Percentiles rank a stretch among this genome's conserved stretches.
Conservation (phyloP, 2,329 filamentous ascomycete species). For the Alternaria conjuncta region DNA sequence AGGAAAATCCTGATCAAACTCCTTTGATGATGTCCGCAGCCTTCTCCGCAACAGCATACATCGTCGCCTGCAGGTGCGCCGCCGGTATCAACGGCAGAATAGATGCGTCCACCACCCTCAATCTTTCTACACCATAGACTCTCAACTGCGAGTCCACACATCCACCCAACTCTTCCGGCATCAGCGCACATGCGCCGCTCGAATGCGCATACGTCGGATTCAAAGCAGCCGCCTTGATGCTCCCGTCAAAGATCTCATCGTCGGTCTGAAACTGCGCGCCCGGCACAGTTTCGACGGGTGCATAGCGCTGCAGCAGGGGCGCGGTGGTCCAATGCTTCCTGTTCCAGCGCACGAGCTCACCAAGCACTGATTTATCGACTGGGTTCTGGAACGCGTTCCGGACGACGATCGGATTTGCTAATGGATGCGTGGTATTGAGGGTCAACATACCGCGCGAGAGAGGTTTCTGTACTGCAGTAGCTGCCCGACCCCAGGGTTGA, state of each 20-base stretch:
- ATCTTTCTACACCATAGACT: conserved; percentile 23
- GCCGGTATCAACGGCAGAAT: conserved; percentile 26
- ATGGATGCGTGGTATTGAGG: conserved; percentile 42
- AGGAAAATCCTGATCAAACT: neutral
- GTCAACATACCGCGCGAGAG: conserved; percentile 43
- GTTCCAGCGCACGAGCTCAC: conserved; percentile 41
- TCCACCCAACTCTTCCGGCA: conserved; percentile 28
- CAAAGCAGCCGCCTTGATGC: conserved; percentile 5
- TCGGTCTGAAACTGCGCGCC: conserved; percentile 25
- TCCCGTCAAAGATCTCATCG: conserved; percentile 18
- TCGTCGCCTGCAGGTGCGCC: conserved; percentile 28
- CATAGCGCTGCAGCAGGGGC: conserved; percentile 37
- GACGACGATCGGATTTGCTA: conserved; percentile 32
- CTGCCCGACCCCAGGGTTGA: conserved; percentile 13
- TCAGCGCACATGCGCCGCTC: conserved; percentile 25
- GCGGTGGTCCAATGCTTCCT: conserved; percentile 36
- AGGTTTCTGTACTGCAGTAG: conserved; percentile 17
- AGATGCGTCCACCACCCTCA: conserved; percentile 34
- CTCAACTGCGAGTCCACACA: conserved; percentile 19
- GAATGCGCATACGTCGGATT: conserved; percentile 21
- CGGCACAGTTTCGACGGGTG: conserved; percentile 37
- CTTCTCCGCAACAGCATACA: conserved; percentile 37
- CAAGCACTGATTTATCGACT: conserved; percentile 38
- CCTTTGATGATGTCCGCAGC: conserved; percentile 35
- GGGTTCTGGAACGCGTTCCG: conserved; percentile 41